phyloP scores from a whole-genome alignment of 2,329 filamentous ascomycete species.

The Seiridium cupressi region DNA sequence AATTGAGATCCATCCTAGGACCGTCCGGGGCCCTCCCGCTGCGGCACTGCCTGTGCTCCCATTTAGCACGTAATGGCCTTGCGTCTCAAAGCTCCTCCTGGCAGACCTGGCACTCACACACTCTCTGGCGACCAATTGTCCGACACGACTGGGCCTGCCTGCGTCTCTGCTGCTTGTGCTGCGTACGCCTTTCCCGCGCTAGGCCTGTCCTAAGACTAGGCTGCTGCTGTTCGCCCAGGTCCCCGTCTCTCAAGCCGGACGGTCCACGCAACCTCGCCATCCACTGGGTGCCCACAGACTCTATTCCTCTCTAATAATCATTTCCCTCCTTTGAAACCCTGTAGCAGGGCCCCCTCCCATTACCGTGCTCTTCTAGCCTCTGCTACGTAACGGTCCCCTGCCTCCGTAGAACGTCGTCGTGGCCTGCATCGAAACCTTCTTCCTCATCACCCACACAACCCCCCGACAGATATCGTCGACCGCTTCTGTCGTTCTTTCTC shows the following conservation, averaged over 20 bases:
- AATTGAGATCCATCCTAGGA: not conserved
- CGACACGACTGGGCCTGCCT: too few relatives aligned
- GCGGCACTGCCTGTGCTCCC: not conserved
- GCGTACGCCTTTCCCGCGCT: not conserved
- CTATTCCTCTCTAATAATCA: slow-evolving; percentile 6
- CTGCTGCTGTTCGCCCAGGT: not conserved
- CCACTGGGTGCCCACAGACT: slow-evolving; percentile 3
- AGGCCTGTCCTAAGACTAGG: not conserved
- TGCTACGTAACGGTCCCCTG: slow-evolving; percentile 7
- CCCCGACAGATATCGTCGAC: not conserved
- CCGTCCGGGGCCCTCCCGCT: not conserved
- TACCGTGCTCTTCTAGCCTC: not conserved
- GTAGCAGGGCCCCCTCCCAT: not conserved
- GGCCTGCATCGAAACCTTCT: not conserved
- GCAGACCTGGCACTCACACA: not conserved
- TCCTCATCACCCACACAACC: not conserved
- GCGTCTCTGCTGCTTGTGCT: not conserved
- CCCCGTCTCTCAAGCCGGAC: slow-evolving; percentile 2
- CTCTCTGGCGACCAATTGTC: not conserved
- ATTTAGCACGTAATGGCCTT: slow-evolving; percentile 2
- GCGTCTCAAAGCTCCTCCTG: not conserved
- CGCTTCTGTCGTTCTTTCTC: not conserved
- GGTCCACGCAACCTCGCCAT: slow-evolving; percentile 9
- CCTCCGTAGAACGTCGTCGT: slow-evolving; percentile 1
- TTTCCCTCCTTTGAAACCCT: slow-evolving; percentile 9